Base-by-base conservation (phyloP, 768 basidiomycete species). In the Coprinopsis marcescibilis region DNA sequence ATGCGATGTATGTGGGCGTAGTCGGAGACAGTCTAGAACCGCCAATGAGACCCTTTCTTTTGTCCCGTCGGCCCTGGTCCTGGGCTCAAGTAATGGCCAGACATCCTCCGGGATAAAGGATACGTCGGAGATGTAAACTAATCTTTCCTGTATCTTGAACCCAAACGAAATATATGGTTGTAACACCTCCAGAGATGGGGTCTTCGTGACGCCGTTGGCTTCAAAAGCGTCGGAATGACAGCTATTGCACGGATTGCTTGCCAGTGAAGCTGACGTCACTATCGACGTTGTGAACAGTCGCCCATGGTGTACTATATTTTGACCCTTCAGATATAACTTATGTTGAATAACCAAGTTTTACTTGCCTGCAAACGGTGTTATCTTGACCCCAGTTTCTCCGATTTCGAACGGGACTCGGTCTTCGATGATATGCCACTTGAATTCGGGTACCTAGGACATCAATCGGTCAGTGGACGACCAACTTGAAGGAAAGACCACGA, bases 121-220 rank as follows among this genome's bases (percentile, higher is more conserved):
- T 33, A 84, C 86, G 61, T 96, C 93, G 21, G 85, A 84, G 49
- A 95, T 72, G 66, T 94, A 94, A 12, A 80, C 69, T 37, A 94
- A 64, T 24, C 74, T 65, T 27, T 83, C 68, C 55, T 83, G 76
- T 37, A 88, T 69, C 57, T 77, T 72, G 67, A 89, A 89, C 23
- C 83, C 86, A 55, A 83, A 74, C 57, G 77, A 83, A 41, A 78
- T 57, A 58, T 81, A 85, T 2, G 84, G 83, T n/a, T 66, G 64
- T 14, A 80, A 37, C 11, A 25, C 49, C 15, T 50, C 53, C 52
- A 54, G 26, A 15, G 45, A 35, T 21, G 15, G 23, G 11, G 40
- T 37, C 14, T 35, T 55, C 69, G 70, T 3, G 68, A 69, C 26
- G 65, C 61, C 12, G 71, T 67, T 12, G 61, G 59, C 7, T 66